These are phyloP conservation scores for Xylaria sp. DNA, from an alignment of 2,329 filamentous ascomycete species.

Conservation along the genomic window DNA sequence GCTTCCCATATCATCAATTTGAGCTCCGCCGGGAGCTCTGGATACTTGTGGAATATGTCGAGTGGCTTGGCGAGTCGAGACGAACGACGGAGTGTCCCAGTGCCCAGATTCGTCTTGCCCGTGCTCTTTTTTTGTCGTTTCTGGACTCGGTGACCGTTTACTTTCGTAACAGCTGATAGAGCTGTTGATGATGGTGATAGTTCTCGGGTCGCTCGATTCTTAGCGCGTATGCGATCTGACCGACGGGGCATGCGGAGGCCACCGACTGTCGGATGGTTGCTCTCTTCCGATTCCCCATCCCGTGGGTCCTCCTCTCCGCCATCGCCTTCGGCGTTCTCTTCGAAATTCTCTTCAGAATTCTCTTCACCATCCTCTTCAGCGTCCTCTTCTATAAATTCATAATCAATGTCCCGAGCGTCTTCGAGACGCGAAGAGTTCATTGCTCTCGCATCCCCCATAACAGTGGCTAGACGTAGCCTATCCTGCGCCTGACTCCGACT, in stretches of 20 bases:
- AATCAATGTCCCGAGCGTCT: constrained; percentile 29
- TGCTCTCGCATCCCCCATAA: neutral
- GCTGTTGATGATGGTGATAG: constrained; percentile 18
- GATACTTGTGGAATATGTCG: constrained; percentile 37
- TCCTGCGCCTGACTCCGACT: constrained; percentile 19
- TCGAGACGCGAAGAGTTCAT: constrained; percentile 29
- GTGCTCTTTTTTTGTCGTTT: constrained; percentile 13
- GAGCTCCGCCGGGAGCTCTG: constrained; percentile 36
- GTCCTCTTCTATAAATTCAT: constrained; percentile 10
- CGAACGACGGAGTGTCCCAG: constrained; percentile 35
- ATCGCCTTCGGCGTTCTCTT: constrained; percentile 6
- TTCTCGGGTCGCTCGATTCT: constrained; percentile 9
- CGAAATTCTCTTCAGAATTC: neutral
- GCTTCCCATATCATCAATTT: constrained; percentile 42
- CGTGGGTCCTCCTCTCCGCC: neutral
- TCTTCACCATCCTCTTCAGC: neutral
- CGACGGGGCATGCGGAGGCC: constrained; percentile 21
- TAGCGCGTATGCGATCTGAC: constrained; percentile 25
- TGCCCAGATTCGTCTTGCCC: neutral
- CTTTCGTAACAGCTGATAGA: neutral
- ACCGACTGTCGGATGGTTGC: constrained; percentile 10
- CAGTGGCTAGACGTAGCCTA: constrained; percentile 21
- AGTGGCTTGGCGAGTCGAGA: constrained; percentile 38
- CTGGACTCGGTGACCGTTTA: constrained; percentile 12
- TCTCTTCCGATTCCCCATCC: neutral